Base-by-base conservation (phyloP, 106 monocot species). In the Phalaenopsis equestris region DNA sequence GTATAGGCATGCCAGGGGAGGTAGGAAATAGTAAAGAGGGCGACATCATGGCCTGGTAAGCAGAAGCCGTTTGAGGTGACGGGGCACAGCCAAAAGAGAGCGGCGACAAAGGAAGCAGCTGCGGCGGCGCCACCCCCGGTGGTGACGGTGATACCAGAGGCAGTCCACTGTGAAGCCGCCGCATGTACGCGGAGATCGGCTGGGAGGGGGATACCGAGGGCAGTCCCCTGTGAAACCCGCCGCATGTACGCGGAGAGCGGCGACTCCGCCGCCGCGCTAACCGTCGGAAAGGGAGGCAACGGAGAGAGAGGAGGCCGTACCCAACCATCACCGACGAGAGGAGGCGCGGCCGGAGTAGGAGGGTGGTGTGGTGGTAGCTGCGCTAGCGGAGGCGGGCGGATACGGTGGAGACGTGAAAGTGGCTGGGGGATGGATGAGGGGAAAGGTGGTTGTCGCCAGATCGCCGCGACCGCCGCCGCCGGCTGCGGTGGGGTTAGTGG, bases 351-450 rank as follows among this genome's bases (percentile, higher is more conserved):
- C 4, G 65, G 52, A 52, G 61, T 56, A 18, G 76, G 86, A 42
- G 79, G 73, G 41, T 36, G 81, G 84, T 72, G 89, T 75, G 23
- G 84, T 81, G 41, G 21, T 49, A 81, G 45, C 80, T 46, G 81
- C 61, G 41, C 70, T 56, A 61, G 80, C 16, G 55, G 87, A 58
- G 79, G 58, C 17, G 75, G 85, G 30, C 78, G 83, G 79, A 21
- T 55, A 67, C 48, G 82, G 80, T 14, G 64, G 82, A 74, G 55
- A 38, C 48, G 85, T 82, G 81, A 55, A 36, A 70, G 79, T 10
- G 46, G 70, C 41, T 41, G 80, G 8, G 74, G 30, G 9, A n/a
- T 38, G 72, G 17, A n/a, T 18, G 76, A 76, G 14, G 47, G 49
- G 12, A n/a, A 21, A 23, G 47, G 24, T 0, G 48, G 49, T 2